Percentiles rank a stretch among this genome's conserved stretches.
These are phyloP conservation scores for Eutrema yunnanense DNA, from an alignment of 345 rosid species.

Conservation along the genomic window DNA sequence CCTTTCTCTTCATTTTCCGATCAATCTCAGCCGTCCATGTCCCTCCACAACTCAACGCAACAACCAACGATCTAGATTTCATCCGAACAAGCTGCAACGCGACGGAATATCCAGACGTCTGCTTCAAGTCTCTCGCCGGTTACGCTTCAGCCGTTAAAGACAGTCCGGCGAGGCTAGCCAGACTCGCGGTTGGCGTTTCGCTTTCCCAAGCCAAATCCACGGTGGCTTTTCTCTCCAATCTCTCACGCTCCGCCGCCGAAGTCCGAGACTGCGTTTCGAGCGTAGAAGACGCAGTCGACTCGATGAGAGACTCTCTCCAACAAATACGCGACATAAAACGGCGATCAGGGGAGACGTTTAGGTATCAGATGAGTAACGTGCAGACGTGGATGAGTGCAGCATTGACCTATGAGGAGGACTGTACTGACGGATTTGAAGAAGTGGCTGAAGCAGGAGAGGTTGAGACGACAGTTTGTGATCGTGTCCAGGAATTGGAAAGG, in stretches of 20 bases:
- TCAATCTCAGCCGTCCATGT: conserved; percentile 23
- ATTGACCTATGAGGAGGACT: conserved; percentile 80
- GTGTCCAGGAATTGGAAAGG: conserved; percentile 48
- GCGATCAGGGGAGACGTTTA: conserved; percentile 37
- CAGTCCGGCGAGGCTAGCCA: conserved; percentile 57
- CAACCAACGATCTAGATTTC: conserved; percentile 44
- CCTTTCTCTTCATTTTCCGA: conserved; percentile 29
- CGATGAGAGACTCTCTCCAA: conserved; percentile 69
- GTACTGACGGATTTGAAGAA: conserved; percentile 69
- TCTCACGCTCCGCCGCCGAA: conserved; percentile 51
- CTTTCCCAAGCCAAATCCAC: conserved; percentile 44
- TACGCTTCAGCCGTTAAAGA: conserved; percentile 50
- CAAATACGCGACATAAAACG: conserved; percentile 52
- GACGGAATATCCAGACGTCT: conserved; percentile 71
- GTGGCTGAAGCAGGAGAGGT: conserved; percentile 34
- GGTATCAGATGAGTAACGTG: conserved; percentile 76
- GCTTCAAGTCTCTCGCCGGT: conserved; percentile 60
- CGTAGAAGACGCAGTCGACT: conserved; percentile 78
- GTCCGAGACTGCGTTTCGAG: conserved; percentile 76
- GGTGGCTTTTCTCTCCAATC: conserved; percentile 48
- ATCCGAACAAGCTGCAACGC: conserved; percentile 70
- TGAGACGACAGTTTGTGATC: conserved; percentile 40
- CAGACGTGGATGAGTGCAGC: conserved; percentile 96
- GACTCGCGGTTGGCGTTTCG: conserved; percentile 50
- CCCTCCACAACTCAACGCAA: conserved; percentile 2